Evolutionary conservation across 768 basidiomycete genomes (phyloP).

Genomic region (Imleria badia): DNA sequence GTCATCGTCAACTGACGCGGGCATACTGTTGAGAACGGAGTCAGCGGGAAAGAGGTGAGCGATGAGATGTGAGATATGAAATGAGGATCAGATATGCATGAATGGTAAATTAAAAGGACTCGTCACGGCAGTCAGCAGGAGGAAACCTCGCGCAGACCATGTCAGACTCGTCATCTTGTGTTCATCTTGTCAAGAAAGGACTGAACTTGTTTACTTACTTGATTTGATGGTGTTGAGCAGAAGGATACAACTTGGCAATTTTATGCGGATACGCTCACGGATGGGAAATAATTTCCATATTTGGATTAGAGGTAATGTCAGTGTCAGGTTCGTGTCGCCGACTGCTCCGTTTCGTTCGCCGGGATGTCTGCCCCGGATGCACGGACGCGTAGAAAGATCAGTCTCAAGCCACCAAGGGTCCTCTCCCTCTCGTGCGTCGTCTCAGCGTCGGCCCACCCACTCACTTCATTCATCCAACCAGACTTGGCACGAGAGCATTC

Average conservation of each 20-base stretch:
- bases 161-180: slow-evolving; percentile 84
- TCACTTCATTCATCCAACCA: slow-evolving; percentile 23
- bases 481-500: slow-evolving; percentile 52
- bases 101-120: slow-evolving; percentile 74
- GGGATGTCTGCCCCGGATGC: slow-evolving; percentile 66
- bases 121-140: slow-evolving; percentile 57
- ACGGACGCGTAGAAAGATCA: slow-evolving; percentile 63
- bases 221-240: slow-evolving; percentile 4
- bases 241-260: slow-evolving; percentile 3
- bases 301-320: background rate
- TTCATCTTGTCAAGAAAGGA: slow-evolving; percentile 41
- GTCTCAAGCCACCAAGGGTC: slow-evolving; percentile 55
- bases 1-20: slow-evolving; percentile 49
- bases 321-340: background rate
- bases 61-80: slow-evolving; percentile 5
- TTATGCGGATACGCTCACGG: background rate
- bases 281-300: slow-evolving; percentile 24
- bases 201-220: slow-evolving; percentile 19
- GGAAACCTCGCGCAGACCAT: slow-evolving; percentile 57
- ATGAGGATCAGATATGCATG: slow-evolving; percentile 81
- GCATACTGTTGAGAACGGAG: slow-evolving; percentile 34
- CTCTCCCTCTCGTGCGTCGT: slow-evolving; percentile 52
- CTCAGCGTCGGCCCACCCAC: background rate
- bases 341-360: slow-evolving; percentile 7
- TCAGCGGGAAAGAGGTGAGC: slow-evolving; percentile 2